These are phyloP conservation scores for Zanthoxylum bungeanum DNA, from an alignment of 345 rosid species.

Conservation along the genomic window DNA sequence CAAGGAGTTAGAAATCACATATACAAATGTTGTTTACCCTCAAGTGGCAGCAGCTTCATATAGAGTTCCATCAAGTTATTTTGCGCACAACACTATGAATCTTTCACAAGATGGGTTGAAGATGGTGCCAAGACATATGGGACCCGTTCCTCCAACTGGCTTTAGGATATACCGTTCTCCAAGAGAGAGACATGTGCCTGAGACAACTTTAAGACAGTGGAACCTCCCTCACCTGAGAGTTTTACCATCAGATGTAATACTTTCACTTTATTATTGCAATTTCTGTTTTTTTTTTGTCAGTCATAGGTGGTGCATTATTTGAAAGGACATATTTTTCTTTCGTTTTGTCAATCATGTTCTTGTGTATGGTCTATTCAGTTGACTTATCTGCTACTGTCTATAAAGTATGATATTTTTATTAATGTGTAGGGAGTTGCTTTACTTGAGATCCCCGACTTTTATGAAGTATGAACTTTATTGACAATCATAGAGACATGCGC, in stretches of 20 bases:
- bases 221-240: conserved; percentile 54
- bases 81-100: no score
- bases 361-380: not conserved
- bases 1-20: conserved; percentile 65
- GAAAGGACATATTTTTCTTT: not conserved
- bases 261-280: no score
- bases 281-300: conserved; percentile 1
- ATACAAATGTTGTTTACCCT: conserved; percentile 29
- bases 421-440: conserved; percentile 61
- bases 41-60: no score
- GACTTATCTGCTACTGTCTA: not conserved
- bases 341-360: not conserved
- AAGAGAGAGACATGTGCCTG: conserved; percentile 30
- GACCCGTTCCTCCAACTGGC: conserved; percentile 46
- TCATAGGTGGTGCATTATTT: not conserved
- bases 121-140: conserved; percentile 42
- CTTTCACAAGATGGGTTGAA: conserved; percentile 46
- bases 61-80: no score
- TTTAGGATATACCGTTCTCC: conserved; percentile 46
- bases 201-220: conserved; percentile 40
- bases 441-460: conserved; percentile 47
- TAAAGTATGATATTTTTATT: conserved; percentile 4
- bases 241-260: conserved; percentile 58
- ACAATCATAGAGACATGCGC: conserved; percentile 88
- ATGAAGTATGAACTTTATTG: conserved; percentile 46